These are phyloP conservation scores for Somion occarium DNA, from an alignment of 1,284 basidiomycete genomes.

Conservation along the genomic window DNA sequence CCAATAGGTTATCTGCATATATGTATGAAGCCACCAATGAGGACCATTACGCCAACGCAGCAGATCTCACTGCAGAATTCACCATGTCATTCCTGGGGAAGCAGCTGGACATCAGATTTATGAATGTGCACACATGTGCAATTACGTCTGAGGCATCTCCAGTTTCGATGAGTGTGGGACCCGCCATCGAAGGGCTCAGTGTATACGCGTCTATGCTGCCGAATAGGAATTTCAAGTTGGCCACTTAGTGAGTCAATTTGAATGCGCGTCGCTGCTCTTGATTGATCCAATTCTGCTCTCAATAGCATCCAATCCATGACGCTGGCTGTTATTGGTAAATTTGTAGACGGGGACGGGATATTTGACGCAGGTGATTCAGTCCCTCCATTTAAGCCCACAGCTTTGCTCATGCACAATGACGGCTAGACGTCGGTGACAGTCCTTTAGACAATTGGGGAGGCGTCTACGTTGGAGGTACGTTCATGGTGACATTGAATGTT, in stretches of 20 bases:
- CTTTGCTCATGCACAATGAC: too few relatives aligned
- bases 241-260: too few relatives aligned
- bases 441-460: too few relatives aligned
- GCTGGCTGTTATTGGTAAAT: neutral
- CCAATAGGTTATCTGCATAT: slow-evolving; percentile 8
- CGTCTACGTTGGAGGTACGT: neutral
- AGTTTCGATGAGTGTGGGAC: slow-evolving; percentile 1
- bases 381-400: too few relatives aligned
- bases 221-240: too few relatives aligned
- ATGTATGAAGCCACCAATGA: slow-evolving; percentile 7
- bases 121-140: slow-evolving; percentile 3
- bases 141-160: neutral
- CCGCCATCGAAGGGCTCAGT: slow-evolving; percentile 9
- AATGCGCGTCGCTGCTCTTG: too few relatives aligned
- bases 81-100: neutral
- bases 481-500: neutral
- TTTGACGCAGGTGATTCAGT: neutral
- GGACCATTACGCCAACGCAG: neutral
- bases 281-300: too few relatives aligned
- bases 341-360: neutral
- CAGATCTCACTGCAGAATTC: slow-evolving; percentile 6
- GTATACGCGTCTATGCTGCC: slow-evolving; percentile 4
- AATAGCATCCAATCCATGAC: neutral
- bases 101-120: slow-evolving; percentile 5
- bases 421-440: too few relatives aligned